These are phyloP conservation scores for Verticillium zaregamsianum DNA, from an alignment of 2,329 filamentous ascomycete genomes.

Conservation along the genomic window DNA sequence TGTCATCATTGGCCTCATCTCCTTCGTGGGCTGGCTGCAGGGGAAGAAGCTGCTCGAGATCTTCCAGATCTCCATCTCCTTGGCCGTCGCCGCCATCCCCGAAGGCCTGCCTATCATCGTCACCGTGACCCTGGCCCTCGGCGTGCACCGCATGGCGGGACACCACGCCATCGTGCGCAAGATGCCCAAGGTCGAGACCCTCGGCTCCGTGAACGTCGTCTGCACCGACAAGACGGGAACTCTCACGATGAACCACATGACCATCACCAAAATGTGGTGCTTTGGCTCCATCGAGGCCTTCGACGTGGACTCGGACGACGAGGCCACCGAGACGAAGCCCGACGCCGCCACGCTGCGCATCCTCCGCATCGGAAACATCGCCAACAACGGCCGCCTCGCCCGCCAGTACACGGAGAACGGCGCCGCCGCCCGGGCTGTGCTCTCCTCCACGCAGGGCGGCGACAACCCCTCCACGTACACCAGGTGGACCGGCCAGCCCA, in stretches of 20 bases:
- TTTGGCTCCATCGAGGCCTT: conserved; percentile 62
- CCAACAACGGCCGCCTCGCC: conserved; percentile 85
- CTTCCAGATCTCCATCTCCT: conserved; percentile 94
- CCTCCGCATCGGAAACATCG: conserved; percentile 89
- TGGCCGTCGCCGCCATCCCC: conserved; percentile 93
- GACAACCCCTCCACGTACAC: conserved; percentile 64
- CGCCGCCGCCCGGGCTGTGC: conserved; percentile 69
- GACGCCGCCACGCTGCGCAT: conserved; percentile 76
- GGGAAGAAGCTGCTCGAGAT: conserved; percentile 89
- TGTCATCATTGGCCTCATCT: conserved; percentile 87
- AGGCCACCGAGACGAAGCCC: conserved; percentile 52
- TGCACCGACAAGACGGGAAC: conserved; percentile 98
- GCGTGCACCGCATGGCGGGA: conserved; percentile 93
- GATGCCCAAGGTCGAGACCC: conserved; percentile 93
- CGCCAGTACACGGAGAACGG: conserved; percentile 66
- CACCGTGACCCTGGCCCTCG: conserved; percentile 90
- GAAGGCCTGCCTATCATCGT: conserved; percentile 98
- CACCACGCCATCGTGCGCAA: conserved; percentile 92
- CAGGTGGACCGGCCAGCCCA: conserved; percentile 94
- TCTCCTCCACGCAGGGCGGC: conserved; percentile 78
- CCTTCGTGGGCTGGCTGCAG: conserved; percentile 83
- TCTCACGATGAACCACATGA: conserved; percentile 97
- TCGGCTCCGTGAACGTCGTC: conserved; percentile 99
- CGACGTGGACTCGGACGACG: conserved; percentile 51
- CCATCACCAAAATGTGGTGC: conserved; percentile 93